Evolutionary conservation across 495 filamentous ascomycete species (phyloP).

Genomic region (Xylaria nigripes): DNA sequence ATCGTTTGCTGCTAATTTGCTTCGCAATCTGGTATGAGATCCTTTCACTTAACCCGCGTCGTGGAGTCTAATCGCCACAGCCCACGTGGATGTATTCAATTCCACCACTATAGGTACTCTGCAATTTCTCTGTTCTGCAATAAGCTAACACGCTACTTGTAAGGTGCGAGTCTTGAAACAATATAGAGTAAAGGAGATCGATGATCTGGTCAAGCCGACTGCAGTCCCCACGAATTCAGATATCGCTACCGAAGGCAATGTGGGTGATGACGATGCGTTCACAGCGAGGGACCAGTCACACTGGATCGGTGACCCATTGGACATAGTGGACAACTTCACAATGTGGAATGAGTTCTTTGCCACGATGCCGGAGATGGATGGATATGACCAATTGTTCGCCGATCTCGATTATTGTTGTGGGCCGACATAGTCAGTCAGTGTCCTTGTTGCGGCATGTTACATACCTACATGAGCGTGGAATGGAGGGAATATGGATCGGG

Average conservation of each 20-base stretch:
- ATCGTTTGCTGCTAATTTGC: constrained; percentile 2
- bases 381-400: constrained; percentile 5
- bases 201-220: not conserved
- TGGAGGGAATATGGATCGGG: no score
- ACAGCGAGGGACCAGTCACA: not conserved
- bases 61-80: not conserved
- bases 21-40: constrained; percentile 1
- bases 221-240: not conserved
- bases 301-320: not conserved
- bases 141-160: not conserved
- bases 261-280: not conserved
- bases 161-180: constrained; percentile 5
- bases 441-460: not conserved
- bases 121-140: not conserved
- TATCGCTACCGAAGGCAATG: not conserved
- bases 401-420: constrained; percentile 11
- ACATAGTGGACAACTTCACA: not conserved
- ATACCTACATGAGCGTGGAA: no score
- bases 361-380: constrained; percentile 3
- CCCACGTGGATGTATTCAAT: no score
- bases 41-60: not conserved
- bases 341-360: constrained; percentile 8
- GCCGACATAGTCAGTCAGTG: constrained; percentile 1
- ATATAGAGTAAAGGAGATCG: constrained; percentile 1
- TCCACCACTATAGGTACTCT: no score